Percentiles rank a stretch among this genome's conserved stretches.
phyloP scores from a whole-genome alignment of 2,329 filamentous ascomycete genomes.

The Sclerotinia minor region DNA sequence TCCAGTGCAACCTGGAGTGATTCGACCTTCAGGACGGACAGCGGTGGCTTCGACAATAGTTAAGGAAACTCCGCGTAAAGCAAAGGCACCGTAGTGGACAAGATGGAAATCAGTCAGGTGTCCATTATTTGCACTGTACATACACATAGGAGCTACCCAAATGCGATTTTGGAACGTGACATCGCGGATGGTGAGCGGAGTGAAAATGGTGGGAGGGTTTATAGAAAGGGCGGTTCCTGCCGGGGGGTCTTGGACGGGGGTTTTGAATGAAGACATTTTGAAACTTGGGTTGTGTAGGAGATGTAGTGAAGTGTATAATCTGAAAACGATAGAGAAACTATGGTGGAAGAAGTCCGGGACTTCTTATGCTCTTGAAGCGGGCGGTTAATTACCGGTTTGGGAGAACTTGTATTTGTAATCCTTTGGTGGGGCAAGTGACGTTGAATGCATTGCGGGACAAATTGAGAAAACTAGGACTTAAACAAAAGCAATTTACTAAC shows the following conservation, averaged over 20 bases:
- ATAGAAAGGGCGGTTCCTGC: conserved; percentile 38
- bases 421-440: not conserved
- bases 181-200: conserved; percentile 48
- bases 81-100: conserved; percentile 40
- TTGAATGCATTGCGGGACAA: conserved; percentile 1
- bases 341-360: not conserved
- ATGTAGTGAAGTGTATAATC: not conserved
- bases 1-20: conserved; percentile 39
- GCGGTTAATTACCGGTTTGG: not conserved
- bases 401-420: conserved; percentile 12
- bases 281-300: not conserved
- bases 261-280: conserved; percentile 1
- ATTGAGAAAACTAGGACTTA: not conserved
- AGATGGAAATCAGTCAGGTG: conserved; percentile 43
- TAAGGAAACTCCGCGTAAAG: conserved; percentile 41
- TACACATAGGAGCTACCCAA: conserved; percentile 51
- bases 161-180: conserved; percentile 49
- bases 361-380: not conserved
- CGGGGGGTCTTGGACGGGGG: conserved; percentile 32
- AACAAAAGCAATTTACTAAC: not conserved
- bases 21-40: conserved; percentile 41
- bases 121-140: conserved; percentile 41
- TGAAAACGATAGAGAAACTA: not conserved
- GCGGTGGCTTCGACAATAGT: conserved; percentile 43
- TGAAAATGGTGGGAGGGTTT: conserved; percentile 45